Evolutionary conservation across 129 eudicot species (phyloP), one percentile per base, ranked within the genome.

Genomic region (Flaveria robusta): DNA sequence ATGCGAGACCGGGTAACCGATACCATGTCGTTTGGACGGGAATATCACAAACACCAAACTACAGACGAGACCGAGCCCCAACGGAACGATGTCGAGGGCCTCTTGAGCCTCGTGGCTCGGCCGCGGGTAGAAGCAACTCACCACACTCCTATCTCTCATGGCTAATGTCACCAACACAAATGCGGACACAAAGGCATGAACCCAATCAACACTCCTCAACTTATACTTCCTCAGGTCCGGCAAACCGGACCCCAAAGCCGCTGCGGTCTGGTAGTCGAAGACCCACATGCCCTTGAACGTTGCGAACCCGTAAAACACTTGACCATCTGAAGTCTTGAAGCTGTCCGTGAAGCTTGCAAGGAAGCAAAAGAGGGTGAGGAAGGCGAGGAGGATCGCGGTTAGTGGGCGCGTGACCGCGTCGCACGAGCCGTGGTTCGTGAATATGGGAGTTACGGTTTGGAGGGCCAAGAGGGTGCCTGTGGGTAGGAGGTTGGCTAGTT

Each of bases 271-370:
- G 58, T 70, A 80, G 65, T 93, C 96, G 19, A 93, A 90, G 12
- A 90, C 81, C 92, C 92, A 90, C 87, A 93, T 82, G 45, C 98
- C 98, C 42, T 87, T 93, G 16, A 76, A 39, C 55, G 95, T 93
- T 0, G 87, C 95, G 7, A 90, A 75, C 34, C 98, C 98, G 51
- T 93, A 88, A 74, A 81, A 80, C 58, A 93, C 84, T 71, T 84
- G 95, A 0, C 98, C 98, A 37, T 90, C 90, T 0, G 92, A 41
- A 8, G 90, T 71, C 80, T 76, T 88, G 89, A 83, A 80, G 84
- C 98, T 93, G 70, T 93, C 98, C 0, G 98, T 90, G 78, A 93
- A 93, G 34, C 88, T 86, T 41, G 96, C 98, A 0, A 90, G 84
- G 79, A 93, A 90, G 78, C 98, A 90, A 10, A 87, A 70, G n/a